Conservation (phyloP, 352 stramenopile species). For the Pythium dissotocum region DNA sequence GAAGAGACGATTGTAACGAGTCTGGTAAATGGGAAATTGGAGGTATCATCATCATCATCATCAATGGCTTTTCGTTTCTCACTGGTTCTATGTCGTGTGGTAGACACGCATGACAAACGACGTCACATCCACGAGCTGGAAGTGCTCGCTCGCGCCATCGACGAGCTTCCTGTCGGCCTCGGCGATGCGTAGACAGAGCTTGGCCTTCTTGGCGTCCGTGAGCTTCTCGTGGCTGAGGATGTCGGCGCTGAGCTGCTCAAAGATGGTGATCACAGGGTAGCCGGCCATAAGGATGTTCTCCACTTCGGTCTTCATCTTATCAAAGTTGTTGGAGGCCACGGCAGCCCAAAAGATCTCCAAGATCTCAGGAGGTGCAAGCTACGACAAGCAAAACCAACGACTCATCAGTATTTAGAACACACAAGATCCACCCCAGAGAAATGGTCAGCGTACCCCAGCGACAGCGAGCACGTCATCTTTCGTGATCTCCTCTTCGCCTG, state of each 20-base stretch:
- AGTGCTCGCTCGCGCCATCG: slow-evolving; percentile 94
- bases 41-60: neutral
- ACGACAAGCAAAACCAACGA: neutral
- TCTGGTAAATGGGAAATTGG: slow-evolving; percentile 4
- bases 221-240: slow-evolving; percentile 77
- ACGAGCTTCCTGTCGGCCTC: slow-evolving; percentile 96
- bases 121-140: slow-evolving; percentile 96
- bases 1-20: neutral
- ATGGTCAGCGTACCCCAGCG: slow-evolving; percentile 46
- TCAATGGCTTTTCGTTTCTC: neutral
- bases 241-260: slow-evolving; percentile 88
- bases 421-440: neutral
- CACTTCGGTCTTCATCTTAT: slow-evolving; percentile 90
- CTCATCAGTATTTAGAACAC: neutral
- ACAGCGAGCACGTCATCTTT: slow-evolving; percentile 83
- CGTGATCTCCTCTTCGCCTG: slow-evolving; percentile 68
- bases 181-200: slow-evolving; percentile 93
- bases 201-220: slow-evolving; percentile 91
- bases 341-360: slow-evolving; percentile 79
- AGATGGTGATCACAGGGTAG: slow-evolving; percentile 92
- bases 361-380: slow-evolving; percentile 78
- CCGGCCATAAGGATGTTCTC: slow-evolving; percentile 91
- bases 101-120: slow-evolving; percentile 84
- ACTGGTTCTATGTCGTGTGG: slow-evolving; percentile 34
- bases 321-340: slow-evolving; percentile 82